These are phyloP conservation scores for Sophora flavescens DNA, from an alignment of 306 rosid genomes.

Conservation along the genomic window DNA sequence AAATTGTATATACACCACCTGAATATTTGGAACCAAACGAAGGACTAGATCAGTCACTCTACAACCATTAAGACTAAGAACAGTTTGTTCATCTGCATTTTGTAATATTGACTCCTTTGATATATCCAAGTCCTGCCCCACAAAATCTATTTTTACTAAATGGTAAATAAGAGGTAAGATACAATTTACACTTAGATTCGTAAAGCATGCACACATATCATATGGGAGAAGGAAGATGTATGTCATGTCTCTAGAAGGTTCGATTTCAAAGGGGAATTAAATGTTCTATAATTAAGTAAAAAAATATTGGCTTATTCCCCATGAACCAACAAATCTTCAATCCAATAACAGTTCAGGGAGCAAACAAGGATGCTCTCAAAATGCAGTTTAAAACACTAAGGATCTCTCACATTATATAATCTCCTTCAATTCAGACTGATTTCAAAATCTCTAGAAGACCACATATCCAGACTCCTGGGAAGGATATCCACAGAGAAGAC, in stretches of 20 bases:
- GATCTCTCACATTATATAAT: slow-evolving; percentile 23
- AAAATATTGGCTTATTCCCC: slow-evolving; percentile 23
- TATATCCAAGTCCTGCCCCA: slow-evolving; percentile 87
- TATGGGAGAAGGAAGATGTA: slow-evolving; percentile 2
- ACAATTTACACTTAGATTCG: slow-evolving; percentile 12
- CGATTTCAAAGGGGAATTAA: slow-evolving; percentile 3
- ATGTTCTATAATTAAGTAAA: slow-evolving; percentile 13
- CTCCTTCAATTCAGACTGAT: slow-evolving; percentile 6
- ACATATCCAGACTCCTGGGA: neutral
- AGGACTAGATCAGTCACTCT: slow-evolving; percentile 94
- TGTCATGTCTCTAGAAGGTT: slow-evolving; percentile 12
- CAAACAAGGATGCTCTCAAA: no score
- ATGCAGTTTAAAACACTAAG: no score
- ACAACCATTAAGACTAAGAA: slow-evolving; percentile 96
- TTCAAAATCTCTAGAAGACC: slow-evolving; percentile 7
- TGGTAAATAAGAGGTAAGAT: slow-evolving; percentile 29
- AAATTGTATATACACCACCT: slow-evolving; percentile 58
- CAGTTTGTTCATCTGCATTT: slow-evolving; percentile 94
- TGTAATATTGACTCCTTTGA: slow-evolving; percentile 91
- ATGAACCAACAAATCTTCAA: neutral
- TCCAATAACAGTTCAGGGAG: no score
- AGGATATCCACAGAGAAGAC: neutral
- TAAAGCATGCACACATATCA: slow-evolving; percentile 17
- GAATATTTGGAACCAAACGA: slow-evolving; percentile 95
- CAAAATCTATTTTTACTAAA: slow-evolving; percentile 36